phyloP scores from a whole-genome alignment of 2,329 filamentous ascomycete species.

The Penicillium aurantiogriseum region DNA sequence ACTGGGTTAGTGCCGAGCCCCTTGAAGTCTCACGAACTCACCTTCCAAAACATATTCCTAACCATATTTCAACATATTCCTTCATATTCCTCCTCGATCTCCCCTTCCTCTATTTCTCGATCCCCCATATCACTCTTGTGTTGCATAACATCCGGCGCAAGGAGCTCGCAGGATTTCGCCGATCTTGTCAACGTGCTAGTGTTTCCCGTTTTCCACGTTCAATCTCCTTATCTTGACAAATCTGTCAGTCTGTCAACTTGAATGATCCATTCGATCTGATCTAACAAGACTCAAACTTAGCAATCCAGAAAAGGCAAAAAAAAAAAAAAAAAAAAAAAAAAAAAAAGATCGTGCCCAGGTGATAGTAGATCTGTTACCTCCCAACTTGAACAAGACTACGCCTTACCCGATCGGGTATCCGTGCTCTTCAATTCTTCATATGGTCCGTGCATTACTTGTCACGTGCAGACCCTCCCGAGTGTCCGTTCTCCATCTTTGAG shows the following conservation, averaged over 20 bases:
- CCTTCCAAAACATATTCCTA: neutral
- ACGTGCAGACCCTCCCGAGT: constrained; percentile 8
- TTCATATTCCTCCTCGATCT: neutral
- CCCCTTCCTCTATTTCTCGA: neutral
- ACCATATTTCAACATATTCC: neutral
- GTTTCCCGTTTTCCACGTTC: neutral
- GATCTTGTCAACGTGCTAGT: constrained; percentile 2
- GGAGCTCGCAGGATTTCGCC: constrained; percentile 6
- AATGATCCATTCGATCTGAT: neutral
- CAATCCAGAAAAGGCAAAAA: neutral
- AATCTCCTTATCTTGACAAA: neutral
- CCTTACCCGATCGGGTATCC: constrained; percentile 9
- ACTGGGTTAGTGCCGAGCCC: constrained; percentile 1
- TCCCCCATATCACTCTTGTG: neutral
- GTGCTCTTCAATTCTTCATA: constrained; percentile 3
- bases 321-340: neutral
- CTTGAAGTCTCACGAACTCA: constrained; percentile 6
- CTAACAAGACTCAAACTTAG: neutral
- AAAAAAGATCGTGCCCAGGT: neutral
- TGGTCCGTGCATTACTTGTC: constrained; percentile 9
- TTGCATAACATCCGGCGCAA: neutral
- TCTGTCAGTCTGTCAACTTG: neutral
- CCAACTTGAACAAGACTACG: neutral
- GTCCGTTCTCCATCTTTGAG: constrained; percentile 5
- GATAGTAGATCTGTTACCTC: neutral